A percentile compares a stretch with the other conserved stretches of the same genome.
Evolutionary conservation across 495 filamentous ascomycete species (phyloP).

Genomic region (Neurospora pannonica): DNA sequence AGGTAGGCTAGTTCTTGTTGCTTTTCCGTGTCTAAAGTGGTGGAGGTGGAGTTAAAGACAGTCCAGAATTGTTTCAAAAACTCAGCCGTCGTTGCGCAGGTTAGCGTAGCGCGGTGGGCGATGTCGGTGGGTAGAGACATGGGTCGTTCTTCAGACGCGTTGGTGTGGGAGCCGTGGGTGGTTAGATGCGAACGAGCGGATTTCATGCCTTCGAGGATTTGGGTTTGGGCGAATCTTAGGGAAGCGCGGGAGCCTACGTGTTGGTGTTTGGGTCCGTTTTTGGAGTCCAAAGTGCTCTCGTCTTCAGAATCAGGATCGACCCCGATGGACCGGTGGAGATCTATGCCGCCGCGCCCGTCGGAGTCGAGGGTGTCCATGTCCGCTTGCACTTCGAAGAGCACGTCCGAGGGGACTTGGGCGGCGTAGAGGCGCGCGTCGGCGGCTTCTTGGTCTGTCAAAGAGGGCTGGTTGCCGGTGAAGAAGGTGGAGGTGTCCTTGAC

Average conservation of each 20-base stretch:
- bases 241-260: constrained; percentile 51
- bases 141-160: constrained; percentile 36
- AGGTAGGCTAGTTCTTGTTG: constrained; percentile 59
- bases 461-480: constrained; percentile 52
- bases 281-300: constrained; percentile 30
- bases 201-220: constrained; percentile 42
- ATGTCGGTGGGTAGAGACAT: constrained; percentile 55
- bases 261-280: constrained; percentile 40
- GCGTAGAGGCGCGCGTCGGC: constrained; percentile 51
- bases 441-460: constrained; percentile 24
- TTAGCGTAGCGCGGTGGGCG: constrained; percentile 67
- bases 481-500: constrained; percentile 77
- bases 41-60: constrained; percentile 73
- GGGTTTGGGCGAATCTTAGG: constrained; percentile 43
- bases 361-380: constrained; percentile 47
- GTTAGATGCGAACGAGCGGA: background rate
- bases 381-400: constrained; percentile 52
- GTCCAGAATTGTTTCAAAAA: constrained; percentile 96
- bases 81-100: constrained; percentile 85
- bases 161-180: constrained; percentile 4
- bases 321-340: constrained; percentile 50
- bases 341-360: constrained; percentile 38
- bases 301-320: constrained; percentile 58
- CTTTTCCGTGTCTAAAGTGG: constrained; percentile 33
- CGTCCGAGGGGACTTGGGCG: constrained; percentile 56